phyloP scores from a whole-genome alignment of 495 filamentous ascomycete genomes.

The Xylaria sp. region DNA sequence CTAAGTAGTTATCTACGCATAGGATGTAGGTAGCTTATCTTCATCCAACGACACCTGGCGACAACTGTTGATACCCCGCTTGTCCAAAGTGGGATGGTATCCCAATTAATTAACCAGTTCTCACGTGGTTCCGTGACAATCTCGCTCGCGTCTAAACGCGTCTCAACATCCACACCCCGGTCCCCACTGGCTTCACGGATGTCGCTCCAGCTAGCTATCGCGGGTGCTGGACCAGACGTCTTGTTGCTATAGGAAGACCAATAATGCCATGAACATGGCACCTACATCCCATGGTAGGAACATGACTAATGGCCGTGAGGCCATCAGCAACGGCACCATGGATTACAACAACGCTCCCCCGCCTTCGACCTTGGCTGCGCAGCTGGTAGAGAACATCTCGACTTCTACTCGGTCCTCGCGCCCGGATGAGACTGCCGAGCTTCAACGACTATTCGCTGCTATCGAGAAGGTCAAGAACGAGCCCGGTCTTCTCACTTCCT shows the following conservation, averaged over 20 bases:
- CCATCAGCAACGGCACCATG: constrained; percentile 28
- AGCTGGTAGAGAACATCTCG: constrained; percentile 65
- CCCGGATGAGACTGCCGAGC: constrained; percentile 51
- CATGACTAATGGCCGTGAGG: constrained; percentile 33
- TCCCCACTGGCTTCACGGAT: not conserved
- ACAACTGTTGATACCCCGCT: no score
- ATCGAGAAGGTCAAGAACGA: constrained; percentile 53
- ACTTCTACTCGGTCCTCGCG: constrained; percentile 46
- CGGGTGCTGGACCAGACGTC: not conserved
- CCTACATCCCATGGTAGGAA: constrained; percentile 42
- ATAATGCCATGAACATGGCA: constrained; percentile 39
- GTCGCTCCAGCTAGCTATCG: not conserved
- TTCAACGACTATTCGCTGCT: constrained; percentile 48
- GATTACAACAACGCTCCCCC: constrained; percentile 49
- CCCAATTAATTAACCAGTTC: not conserved
- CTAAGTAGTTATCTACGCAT: no score
- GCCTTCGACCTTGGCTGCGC: constrained; percentile 73
- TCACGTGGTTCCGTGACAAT: constrained; percentile 31
- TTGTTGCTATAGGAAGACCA: not conserved
- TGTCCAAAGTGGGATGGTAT: not conserved
- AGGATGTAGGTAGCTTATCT: no score
- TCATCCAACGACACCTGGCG: no score
- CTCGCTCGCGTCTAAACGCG: constrained; percentile 24
- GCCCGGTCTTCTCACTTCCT: constrained; percentile 47
- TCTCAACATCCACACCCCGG: not conserved